Conservation (phyloP, 306 rosid species). For the Malus sieversii region DNA sequence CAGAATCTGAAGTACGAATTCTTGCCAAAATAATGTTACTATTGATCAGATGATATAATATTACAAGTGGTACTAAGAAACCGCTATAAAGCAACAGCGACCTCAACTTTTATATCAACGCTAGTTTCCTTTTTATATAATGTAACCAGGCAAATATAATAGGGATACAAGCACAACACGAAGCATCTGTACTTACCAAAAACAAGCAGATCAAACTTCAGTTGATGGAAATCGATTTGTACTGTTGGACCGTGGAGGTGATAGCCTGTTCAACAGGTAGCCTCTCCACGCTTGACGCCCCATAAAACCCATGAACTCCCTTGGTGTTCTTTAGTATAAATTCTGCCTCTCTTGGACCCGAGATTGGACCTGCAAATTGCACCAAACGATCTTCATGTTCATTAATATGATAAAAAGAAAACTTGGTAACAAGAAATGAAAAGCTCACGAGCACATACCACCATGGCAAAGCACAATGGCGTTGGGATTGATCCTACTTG, state of each 20-base stretch:
- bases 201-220: slow-evolving; percentile 30
- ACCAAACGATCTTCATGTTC: neutral
- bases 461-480: slow-evolving; percentile 81
- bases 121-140: slow-evolving; percentile 3
- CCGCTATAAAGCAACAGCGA: neutral
- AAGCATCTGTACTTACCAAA: slow-evolving; percentile 9
- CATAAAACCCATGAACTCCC: slow-evolving; percentile 91
- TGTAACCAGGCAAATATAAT: neutral
- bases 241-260: slow-evolving; percentile 60
- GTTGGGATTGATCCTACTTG: slow-evolving; percentile 56
- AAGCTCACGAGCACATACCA: slow-evolving; percentile 38
- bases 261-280: slow-evolving; percentile 91
- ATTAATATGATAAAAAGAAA: neutral
- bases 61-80: neutral
- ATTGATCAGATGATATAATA: neutral
- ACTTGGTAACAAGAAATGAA: neutral
- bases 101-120: neutral
- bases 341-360: slow-evolving; percentile 81
- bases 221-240: slow-evolving; percentile 57
- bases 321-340: slow-evolving; percentile 71
- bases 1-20: neutral
- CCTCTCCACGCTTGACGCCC: slow-evolving; percentile 95
- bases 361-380: slow-evolving; percentile 68
- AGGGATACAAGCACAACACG: neutral
- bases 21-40: neutral